Percentiles rank a stretch among this genome's conserved stretches.
These are phyloP conservation scores for Aspergillus puulaauensis DNA, from an alignment of 2,329 filamentous ascomycete species.

Conservation along the genomic window DNA sequence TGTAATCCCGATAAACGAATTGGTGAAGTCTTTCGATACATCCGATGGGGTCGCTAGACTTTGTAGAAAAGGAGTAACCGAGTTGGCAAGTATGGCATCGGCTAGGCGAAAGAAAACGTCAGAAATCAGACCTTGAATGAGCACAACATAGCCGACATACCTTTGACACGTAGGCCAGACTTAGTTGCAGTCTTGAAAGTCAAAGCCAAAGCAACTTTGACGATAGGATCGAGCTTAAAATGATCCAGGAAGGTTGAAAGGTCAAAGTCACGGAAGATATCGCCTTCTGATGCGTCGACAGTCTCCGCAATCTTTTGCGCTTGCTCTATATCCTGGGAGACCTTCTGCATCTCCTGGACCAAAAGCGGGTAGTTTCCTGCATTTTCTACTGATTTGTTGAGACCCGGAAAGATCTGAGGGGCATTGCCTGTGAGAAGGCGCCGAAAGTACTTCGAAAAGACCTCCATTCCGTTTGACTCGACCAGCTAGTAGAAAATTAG, in stretches of 20 bases:
- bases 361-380: conserved; percentile 82
- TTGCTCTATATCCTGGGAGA: conserved; percentile 76
- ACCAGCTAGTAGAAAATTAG: conserved; percentile 63
- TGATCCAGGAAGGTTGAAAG: conserved; percentile 94
- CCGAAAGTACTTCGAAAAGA: conserved; percentile 93
- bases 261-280: conserved; percentile 94
- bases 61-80: conserved; percentile 74
- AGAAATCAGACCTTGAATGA: conserved; percentile 1
- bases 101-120: conserved; percentile 52
- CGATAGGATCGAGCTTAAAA: conserved; percentile 85
- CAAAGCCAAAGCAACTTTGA: conserved; percentile 82
- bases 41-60: conserved; percentile 67
- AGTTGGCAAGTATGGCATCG: conserved; percentile 83
- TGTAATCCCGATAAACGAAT: conserved; percentile 73
- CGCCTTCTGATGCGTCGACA: conserved; percentile 84
- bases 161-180: conserved; percentile 83
- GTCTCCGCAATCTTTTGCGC: conserved; percentile 90
- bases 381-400: conserved; percentile 70
- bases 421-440: conserved; percentile 90
- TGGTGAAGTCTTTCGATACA: conserved; percentile 64
- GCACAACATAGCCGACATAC: conserved; percentile 49
- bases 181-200: conserved; percentile 84
- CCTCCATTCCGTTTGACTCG: conserved; percentile 98
- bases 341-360: conserved; percentile 79
- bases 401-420: conserved; percentile 80